Base-by-base conservation (phyloP, 1,284 basidiomycete genomes). In the Leccinum huronense region DNA sequence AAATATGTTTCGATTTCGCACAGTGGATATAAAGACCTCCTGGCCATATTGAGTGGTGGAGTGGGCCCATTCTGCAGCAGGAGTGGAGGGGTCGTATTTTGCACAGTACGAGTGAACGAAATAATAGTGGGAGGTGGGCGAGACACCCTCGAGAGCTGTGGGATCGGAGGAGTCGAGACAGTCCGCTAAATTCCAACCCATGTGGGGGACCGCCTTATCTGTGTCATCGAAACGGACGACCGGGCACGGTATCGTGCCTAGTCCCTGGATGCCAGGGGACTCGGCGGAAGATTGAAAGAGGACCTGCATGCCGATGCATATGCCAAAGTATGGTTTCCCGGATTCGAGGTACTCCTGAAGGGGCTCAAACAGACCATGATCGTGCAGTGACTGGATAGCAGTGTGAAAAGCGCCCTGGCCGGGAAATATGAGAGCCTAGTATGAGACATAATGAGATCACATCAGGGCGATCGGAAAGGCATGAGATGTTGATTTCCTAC, bases 281-380 rank as follows among this genome's bases (percentile, higher is more conserved):
- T 98, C 95, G 64, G 86, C 79, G 7, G 96, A 98, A 7, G 89
- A 88, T 67, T 87, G 80, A 79, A 97, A 99, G 63, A 99, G 91
- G 63, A 96, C 87, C 77, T 98, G 95, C 89, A 98, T 91, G 72
- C 95, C 97, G 73, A 99, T 95, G 80, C 97, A 99, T 83, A 99
- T 99, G 54, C 94, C 94, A 78, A 95, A 94, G 80, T 97, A 99
- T 1, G 97, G 97, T 73, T 86, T 88, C 38, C 97, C 97, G 13
- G 93, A 94, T 23, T 80, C 79, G 70, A 99, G 90, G 79, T 98
- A 99, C 61, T 84, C 78, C 65, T 85, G 86, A 60, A 99, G 83
- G 40, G 94, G 95, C 69, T 93, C 86, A 38, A 91, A 83, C 64
- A 96, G 86, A 40, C 92, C 94, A 68, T 89, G 88, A 16, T 83